These are phyloP conservation scores for Chaetomium strumarium DNA, from an alignment of 2,329 filamentous ascomycete genomes.

Conservation along the genomic window DNA sequence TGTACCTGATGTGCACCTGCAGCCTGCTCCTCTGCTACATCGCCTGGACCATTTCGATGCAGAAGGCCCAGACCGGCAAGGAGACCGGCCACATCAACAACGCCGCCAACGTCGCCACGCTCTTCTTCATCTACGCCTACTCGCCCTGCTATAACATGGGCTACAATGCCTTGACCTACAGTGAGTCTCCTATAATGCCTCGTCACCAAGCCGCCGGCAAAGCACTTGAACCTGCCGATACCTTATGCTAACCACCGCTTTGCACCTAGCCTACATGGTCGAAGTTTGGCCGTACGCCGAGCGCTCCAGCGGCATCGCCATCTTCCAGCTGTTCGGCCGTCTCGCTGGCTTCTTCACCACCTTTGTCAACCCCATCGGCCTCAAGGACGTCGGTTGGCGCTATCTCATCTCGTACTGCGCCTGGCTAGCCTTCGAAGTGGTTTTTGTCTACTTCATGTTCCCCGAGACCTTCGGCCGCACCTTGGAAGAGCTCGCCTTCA, in stretches of 20 bases:
- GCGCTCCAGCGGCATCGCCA: conserved; percentile 2
- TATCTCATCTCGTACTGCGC: conserved; percentile 6
- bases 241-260: background rate
- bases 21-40: conserved; percentile 44
- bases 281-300: conserved; percentile 15
- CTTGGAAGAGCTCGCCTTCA: conserved; percentile 2
- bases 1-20: conserved; percentile 45
- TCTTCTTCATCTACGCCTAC: conserved; percentile 57
- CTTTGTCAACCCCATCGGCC: conserved; percentile 5
- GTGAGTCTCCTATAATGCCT: conserved; percentile 28
- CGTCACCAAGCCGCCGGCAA: too few species aligned
- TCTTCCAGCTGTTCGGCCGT: conserved; percentile 4
- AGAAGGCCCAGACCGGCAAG: conserved; percentile 16
- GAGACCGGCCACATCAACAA: conserved; percentile 21
- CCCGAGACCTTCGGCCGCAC: conserved; percentile 8
- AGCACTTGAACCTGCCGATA: too few species aligned
- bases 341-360: conserved; percentile 6
- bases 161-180: conserved; percentile 59
- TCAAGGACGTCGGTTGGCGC: background rate
- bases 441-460: conserved; percentile 1
- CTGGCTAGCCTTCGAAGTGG: conserved; percentile 5
- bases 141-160: conserved; percentile 56
- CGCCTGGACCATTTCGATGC: conserved; percentile 21
- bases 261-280: conserved; percentile 24
- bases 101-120: conserved; percentile 32